These are phyloP conservation scores for Leishmania braziliensis DNA, from an alignment of 208 protist genomes.

Conservation along the genomic window DNA sequence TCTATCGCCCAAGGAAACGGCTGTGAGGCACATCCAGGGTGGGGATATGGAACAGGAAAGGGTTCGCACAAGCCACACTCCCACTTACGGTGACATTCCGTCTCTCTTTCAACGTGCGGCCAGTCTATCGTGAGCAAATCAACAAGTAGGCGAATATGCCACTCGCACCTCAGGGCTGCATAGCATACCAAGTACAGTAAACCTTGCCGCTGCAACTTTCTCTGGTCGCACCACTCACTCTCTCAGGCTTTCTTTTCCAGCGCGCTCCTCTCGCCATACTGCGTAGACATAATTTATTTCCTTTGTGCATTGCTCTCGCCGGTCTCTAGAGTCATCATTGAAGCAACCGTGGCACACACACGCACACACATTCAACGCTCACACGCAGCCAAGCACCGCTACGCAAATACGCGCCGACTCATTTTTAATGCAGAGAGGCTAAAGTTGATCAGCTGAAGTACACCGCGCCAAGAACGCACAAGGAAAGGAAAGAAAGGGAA, in stretches of 20 bases:
- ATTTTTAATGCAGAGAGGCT: background rate
- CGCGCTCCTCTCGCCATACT: background rate
- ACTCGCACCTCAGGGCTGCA: background rate
- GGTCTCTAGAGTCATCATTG: background rate
- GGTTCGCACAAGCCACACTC: background rate
- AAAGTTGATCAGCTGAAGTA: background rate
- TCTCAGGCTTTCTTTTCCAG: background rate
- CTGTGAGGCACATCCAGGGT: background rate
- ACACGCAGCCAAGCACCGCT: too few relatives aligned
- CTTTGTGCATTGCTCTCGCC: background rate
- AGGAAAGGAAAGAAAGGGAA: background rate
- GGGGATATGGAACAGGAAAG: background rate
- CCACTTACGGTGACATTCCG: background rate
- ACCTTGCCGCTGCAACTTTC: background rate
- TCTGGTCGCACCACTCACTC: background rate
- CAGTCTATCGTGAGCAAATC: background rate
- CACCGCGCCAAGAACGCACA: background rate
- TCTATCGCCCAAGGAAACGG: background rate
- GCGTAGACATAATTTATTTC: background rate
- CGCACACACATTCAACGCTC: background rate
- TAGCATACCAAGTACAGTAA: background rate
- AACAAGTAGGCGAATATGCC: background rate
- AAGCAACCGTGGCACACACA: background rate
- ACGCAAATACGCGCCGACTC: background rate
- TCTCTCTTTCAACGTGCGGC: background rate